A percentile compares a stretch with the other conserved stretches of the same genome.
Conservation (phyloP, 2,329 filamentous ascomycete species). For the Cordyceps fumosorosea region DNA sequence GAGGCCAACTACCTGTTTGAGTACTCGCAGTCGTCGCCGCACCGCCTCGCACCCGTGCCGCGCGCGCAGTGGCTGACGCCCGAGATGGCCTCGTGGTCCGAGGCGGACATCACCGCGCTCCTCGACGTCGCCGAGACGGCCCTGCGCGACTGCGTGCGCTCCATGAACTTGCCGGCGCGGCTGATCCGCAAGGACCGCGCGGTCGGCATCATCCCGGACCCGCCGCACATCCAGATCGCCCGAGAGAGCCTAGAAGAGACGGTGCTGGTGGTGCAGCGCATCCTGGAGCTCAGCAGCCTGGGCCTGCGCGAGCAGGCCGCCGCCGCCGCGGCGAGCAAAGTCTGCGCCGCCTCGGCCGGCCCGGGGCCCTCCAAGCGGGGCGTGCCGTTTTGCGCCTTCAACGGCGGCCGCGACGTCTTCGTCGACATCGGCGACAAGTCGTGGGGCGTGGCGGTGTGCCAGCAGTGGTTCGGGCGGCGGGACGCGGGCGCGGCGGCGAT, state of each 20-base stretch:
- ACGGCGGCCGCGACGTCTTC: constrained; percentile 95
- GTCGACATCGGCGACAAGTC: constrained; percentile 98
- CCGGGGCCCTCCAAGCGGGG: constrained; percentile 7
- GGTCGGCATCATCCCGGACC: constrained; percentile 67
- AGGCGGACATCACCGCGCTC: constrained; percentile 69
- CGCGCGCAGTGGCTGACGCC: constrained; percentile 65
- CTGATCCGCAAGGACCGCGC: constrained; percentile 85
- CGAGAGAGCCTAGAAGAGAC: constrained; percentile 93
- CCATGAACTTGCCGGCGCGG: constrained; percentile 70
- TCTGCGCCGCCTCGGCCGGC: background rate
- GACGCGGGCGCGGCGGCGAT: constrained; percentile 34
- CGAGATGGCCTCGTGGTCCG: constrained; percentile 71
- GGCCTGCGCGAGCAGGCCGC: constrained; percentile 25
- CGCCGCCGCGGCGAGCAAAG: constrained; percentile 18
- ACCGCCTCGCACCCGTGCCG: constrained; percentile 63
- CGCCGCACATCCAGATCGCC: constrained; percentile 60
- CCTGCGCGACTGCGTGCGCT: constrained; percentile 71
- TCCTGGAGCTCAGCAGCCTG: constrained; percentile 71
- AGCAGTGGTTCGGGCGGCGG: constrained; percentile 71
- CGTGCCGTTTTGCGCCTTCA: constrained; percentile 95
- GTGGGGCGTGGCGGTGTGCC: constrained; percentile 89
- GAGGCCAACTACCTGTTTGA: constrained; percentile 94
- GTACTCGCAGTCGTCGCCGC: constrained; percentile 57
- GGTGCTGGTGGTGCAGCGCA: constrained; percentile 88
- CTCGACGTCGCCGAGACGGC: constrained; percentile 85